Evolutionary conservation across 140 eudicot genomes (phyloP).

Genomic region (Stevia rebaudiana): DNA sequence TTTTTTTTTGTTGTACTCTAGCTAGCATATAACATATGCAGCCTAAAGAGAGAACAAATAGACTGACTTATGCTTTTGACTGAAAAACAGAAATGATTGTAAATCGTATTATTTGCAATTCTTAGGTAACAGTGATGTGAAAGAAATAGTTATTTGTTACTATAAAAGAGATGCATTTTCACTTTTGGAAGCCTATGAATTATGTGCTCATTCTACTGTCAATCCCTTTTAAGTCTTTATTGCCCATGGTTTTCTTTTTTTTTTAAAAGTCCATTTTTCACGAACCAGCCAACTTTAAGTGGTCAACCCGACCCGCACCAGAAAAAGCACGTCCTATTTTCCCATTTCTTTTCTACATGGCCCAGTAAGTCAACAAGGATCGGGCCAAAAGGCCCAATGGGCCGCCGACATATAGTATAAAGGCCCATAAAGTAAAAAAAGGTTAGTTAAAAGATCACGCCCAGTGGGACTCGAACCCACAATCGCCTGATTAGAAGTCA

Average conservation of each 20-base stretch:
- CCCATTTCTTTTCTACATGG: too few species aligned
- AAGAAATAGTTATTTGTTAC: not conserved
- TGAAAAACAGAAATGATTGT: not conserved
- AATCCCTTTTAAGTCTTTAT: not conserved
- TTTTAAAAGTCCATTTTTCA: too few species aligned
- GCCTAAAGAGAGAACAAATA: slow-evolving; percentile 3
- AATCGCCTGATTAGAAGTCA: slow-evolving; percentile 99
- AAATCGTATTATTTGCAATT: not conserved
- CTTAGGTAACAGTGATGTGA: slow-evolving; percentile 2
- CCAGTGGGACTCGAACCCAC: slow-evolving; percentile 99
- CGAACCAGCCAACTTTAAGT: too few species aligned
- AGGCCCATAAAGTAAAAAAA: too few species aligned
- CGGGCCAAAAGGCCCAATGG: too few species aligned
- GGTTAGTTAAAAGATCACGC: slow-evolving; percentile 35
- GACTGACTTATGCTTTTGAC: not conserved
- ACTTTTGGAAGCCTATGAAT: not conserved
- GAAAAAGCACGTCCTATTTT: too few species aligned
- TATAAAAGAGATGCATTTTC: slow-evolving; percentile 6
- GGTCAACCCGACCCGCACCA: too few species aligned
- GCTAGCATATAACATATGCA: slow-evolving; percentile 6
- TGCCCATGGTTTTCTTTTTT: not conserved
- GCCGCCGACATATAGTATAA: too few species aligned
- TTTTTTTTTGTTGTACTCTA: too few species aligned
- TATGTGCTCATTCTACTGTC: not conserved
- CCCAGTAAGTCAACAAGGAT: too few species aligned